Conservation (phyloP, 106 monocot genomes). For the Phalaenopsis aphrodite region DNA sequence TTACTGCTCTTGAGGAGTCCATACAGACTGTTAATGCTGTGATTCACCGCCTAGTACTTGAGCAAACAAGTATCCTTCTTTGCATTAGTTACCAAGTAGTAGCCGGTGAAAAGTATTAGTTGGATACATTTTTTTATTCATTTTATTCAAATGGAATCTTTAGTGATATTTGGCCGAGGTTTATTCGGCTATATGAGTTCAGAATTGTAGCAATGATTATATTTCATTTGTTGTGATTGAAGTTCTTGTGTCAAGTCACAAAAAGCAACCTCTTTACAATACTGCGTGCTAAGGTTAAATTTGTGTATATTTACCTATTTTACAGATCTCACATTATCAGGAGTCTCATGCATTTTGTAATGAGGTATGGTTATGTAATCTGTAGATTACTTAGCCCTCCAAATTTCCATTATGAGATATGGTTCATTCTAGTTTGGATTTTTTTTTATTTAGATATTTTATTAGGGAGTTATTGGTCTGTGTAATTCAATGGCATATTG, state of each 20-base stretch:
- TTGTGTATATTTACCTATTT: not conserved
- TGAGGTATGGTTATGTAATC: not conserved
- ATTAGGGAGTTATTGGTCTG: not conserved
- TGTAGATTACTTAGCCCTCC: not conserved
- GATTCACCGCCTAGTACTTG: slow-evolving; percentile 59
- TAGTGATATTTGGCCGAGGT: not conserved
- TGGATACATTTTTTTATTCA: not conserved
- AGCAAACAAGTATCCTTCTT: slow-evolving; percentile 91
- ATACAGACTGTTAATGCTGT: slow-evolving; percentile 73
- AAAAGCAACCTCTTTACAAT: not conserved
- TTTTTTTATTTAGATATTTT: not conserved
- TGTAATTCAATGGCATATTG: not conserved
- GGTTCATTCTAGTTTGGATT: not conserved
- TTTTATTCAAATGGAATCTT: not conserved
- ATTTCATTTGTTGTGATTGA: not conserved
- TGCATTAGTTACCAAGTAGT: not conserved
- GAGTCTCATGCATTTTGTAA: not conserved
- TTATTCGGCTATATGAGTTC: not conserved
- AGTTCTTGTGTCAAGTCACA: not conserved
- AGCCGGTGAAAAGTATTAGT: not conserved
- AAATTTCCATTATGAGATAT: not conserved
- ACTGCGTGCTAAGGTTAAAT: not conserved
- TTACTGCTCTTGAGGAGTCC: slow-evolving; percentile 90
- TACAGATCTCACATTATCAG: not conserved
- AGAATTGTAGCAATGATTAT: not conserved